Percentiles rank a stretch among this genome's conserved stretches.
Conservation (phyloP, 2,329 filamentous ascomycete species). For the Neofusicoccum umdonicola region DNA sequence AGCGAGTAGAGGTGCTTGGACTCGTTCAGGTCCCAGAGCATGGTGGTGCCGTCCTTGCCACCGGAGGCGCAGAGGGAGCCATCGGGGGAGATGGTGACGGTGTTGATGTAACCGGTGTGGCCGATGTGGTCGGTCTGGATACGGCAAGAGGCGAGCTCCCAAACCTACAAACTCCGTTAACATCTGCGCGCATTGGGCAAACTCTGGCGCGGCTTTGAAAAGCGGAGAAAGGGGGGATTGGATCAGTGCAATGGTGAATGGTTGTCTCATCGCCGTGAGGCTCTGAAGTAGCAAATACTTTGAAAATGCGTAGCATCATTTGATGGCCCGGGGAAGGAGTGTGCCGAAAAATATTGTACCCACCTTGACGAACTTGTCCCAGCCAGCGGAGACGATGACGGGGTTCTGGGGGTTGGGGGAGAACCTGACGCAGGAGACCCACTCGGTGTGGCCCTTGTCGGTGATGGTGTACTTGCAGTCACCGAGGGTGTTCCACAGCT, state of each 20-base stretch:
- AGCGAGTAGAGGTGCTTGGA: slow-evolving; percentile 99
- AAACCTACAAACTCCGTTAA: slow-evolving; percentile 66
- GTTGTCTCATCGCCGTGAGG: slow-evolving; percentile 95
- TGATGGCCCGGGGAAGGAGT: slow-evolving; percentile 36
- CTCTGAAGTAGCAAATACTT: slow-evolving; percentile 99
- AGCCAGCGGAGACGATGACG: slow-evolving; percentile 96
- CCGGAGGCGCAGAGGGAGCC: slow-evolving; percentile 98
- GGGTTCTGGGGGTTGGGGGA: slow-evolving; percentile 99
- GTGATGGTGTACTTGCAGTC: slow-evolving; percentile 99
- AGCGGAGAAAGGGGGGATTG: slow-evolving; percentile 23
- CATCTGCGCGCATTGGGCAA: slow-evolving; percentile 15
- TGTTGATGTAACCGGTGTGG: slow-evolving; percentile 99
- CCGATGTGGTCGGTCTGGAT: slow-evolving; percentile 99
- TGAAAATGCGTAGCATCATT: slow-evolving; percentile 87
- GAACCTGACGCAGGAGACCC: slow-evolving; percentile 99
- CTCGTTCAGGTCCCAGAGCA: slow-evolving; percentile 99
- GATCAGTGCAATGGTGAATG: slow-evolving; percentile 85
- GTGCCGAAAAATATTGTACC: slow-evolving; percentile 40
- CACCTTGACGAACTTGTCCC: slow-evolving; percentile 99
- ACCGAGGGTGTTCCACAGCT: slow-evolving; percentile 99
- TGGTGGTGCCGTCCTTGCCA: slow-evolving; percentile 99
- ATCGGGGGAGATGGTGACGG: slow-evolving; percentile 99
- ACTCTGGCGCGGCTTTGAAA: not conserved
- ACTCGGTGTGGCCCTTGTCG: slow-evolving; percentile 99
- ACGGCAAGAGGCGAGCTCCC: slow-evolving; percentile 99